Base-by-base conservation (phyloP, 345 rosid species). In the Streptanthus diversifolius region DNA sequence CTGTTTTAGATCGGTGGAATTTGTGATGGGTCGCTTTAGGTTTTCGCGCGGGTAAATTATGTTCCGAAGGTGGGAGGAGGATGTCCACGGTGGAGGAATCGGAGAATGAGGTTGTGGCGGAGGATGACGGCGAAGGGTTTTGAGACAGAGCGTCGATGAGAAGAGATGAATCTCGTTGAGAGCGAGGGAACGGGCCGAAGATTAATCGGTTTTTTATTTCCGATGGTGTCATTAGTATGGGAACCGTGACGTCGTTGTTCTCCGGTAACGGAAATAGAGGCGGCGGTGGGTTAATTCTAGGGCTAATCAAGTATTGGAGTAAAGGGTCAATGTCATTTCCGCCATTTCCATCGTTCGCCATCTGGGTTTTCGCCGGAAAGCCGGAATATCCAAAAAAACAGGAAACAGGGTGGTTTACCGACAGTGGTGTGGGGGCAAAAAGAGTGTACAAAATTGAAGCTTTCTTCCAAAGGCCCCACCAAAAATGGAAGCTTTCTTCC, bases 1-100 rank as follows among this genome's bases (percentile, higher is more conserved):
- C 95, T 1, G 97, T 88, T 71, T 83, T 91, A 52, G 88, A 85
- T 67, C 97, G 78, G 83, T 91, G 97, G 40, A 82, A 87, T 59
- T 75, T 77, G 44, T 66, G 63, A 41, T 55, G 80, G 36, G 36
- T 18, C 73, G 79, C 37, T 67, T 57, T 21, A 9, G 61, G 74
- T 59, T 79, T 83, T 17, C 78, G 73, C 11, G 76, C 78, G 3
- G 85, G 44, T 39, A 85, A 63, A 80, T 80, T 83, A 10, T 86
- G 64, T 14, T 70, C 77, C 4, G 69, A 62, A 6, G 75, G 44
- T 18, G 68, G 76, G 62, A 80, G 19, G 60, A 75, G 66, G 39
- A 55, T 30, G 82, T 77, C 33, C 72, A 62, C 7, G 15, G 63
- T 22, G 79, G 88, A 80, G 44, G 58, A 30, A 25, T 74, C 56